Evolutionary conservation across 352 stramenopile genomes (phyloP).

Genomic region (Globisporangium viniferum): DNA sequence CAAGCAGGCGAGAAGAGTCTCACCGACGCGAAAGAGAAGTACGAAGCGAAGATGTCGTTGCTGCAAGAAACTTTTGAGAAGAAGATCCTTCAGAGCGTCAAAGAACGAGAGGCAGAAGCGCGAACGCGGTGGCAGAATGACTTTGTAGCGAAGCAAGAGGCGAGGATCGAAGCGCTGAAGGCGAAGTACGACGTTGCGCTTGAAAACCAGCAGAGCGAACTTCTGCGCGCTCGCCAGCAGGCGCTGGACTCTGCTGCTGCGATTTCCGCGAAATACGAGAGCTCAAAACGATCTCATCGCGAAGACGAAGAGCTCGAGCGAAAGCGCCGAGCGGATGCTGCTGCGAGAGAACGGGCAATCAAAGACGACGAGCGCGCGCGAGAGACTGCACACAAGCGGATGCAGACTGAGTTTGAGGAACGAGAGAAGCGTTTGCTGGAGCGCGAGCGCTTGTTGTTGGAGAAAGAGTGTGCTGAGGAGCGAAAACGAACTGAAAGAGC

Average conservation of each 20-base stretch:
- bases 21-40: slow-evolving; percentile 34
- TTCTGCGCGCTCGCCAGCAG: slow-evolving; percentile 46
- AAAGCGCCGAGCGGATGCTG: slow-evolving; percentile 25
- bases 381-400: slow-evolving; percentile 31
- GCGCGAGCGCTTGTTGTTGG: slow-evolving; percentile 37
- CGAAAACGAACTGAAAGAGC: slow-evolving; percentile 19
- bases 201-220: slow-evolving; percentile 52
- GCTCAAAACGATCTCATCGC: slow-evolving; percentile 22
- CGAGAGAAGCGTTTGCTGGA: slow-evolving; percentile 49
- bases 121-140: slow-evolving; percentile 67
- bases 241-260: slow-evolving; percentile 44
- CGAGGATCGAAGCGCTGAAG: slow-evolving; percentile 60
- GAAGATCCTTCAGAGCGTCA: slow-evolving; percentile 43
- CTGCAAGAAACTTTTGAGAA: slow-evolving; percentile 48
- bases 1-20: slow-evolving; percentile 25
- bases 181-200: slow-evolving; percentile 66
- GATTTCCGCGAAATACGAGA: slow-evolving; percentile 51
- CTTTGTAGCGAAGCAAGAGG: slow-evolving; percentile 67
- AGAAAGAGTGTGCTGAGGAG: slow-evolving; percentile 44
- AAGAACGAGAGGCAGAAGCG: slow-evolving; percentile 59
- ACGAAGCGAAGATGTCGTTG: slow-evolving; percentile 45
- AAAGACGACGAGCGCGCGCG: slow-evolving; percentile 39
- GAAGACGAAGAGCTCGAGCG: slow-evolving; percentile 40
- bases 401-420: slow-evolving; percentile 52
- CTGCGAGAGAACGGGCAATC: slow-evolving; percentile 30